Conservation (phyloP, 2,329 filamentous ascomycete genomes). For the Aspergillus arachidicola region DNA sequence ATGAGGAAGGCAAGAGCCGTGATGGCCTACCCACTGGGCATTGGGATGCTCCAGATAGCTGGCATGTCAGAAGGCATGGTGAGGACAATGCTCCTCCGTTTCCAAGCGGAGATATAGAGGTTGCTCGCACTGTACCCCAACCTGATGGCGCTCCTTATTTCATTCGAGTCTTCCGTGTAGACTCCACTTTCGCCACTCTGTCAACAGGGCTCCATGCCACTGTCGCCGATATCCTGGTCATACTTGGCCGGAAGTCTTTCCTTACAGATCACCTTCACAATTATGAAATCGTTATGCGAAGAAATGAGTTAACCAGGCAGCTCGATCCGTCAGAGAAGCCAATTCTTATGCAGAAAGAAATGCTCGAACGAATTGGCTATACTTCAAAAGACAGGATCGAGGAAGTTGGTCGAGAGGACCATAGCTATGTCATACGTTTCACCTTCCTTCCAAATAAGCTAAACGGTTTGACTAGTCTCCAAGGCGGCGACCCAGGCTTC, state of each 20-base stretch:
- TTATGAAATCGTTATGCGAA: slow-evolving; percentile 93
- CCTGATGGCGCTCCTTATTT: slow-evolving; percentile 80
- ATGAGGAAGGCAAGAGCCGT: slow-evolving; percentile 30
- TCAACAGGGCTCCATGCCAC: slow-evolving; percentile 82
- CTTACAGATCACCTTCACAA: slow-evolving; percentile 87
- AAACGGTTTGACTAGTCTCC: slow-evolving; percentile 72
- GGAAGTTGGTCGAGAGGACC: slow-evolving; percentile 93
- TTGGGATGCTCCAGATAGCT: slow-evolving; percentile 96
- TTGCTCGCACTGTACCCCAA: slow-evolving; percentile 68
- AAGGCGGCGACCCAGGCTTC: slow-evolving; percentile 76
- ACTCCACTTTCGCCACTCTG: slow-evolving; percentile 91
- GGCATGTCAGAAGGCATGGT: slow-evolving; percentile 75
- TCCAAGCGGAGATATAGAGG: slow-evolving; percentile 64
- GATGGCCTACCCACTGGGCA: slow-evolving; percentile 54
- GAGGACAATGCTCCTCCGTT: slow-evolving; percentile 40
- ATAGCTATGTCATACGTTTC: slow-evolving; percentile 94
- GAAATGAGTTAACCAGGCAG: slow-evolving; percentile 85
- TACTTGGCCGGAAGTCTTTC: slow-evolving; percentile 92
- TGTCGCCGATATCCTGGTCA: slow-evolving; percentile 82
- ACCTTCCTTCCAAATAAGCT: slow-evolving; percentile 90
- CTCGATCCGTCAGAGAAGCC: slow-evolving; percentile 78
- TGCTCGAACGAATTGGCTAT: slow-evolving; percentile 91
- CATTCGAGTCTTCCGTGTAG: slow-evolving; percentile 90
- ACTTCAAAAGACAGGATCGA: slow-evolving; percentile 83
- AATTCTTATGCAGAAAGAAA: slow-evolving; percentile 84